Evolutionary conservation across 768 basidiomycete species (phyloP).

Genomic region (Rhizopogon rudus): DNA sequence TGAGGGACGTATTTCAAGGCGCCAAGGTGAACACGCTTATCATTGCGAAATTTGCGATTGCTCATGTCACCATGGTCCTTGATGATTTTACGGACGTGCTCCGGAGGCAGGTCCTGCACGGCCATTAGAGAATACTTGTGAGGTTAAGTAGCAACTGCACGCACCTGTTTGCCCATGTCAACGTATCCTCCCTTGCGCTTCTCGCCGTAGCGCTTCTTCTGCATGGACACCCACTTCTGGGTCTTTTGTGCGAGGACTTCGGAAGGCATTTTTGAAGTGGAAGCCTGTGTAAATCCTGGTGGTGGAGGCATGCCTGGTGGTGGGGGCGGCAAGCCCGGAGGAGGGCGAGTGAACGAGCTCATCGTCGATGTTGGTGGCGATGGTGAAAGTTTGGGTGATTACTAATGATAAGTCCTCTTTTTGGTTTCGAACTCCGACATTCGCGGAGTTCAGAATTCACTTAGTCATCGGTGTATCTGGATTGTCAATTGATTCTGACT

Average conservation of each 20-base stretch:
- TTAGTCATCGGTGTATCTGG: background rate
- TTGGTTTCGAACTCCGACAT: conserved; percentile 19
- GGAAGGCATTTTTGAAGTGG: conserved; percentile 42
- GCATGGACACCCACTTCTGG: conserved; percentile 95
- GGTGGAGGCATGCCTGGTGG: conserved; percentile 39
- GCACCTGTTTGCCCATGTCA: conserved; percentile 90
- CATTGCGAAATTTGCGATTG: conserved; percentile 97
- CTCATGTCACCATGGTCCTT: conserved; percentile 99
- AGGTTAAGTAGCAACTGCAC: conserved; percentile 13
- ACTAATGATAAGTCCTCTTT: conserved; percentile 14
- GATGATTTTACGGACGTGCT: conserved; percentile 99
- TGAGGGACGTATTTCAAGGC: conserved; percentile 98
- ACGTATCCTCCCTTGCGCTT: conserved; percentile 86
- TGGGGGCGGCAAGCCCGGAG: conserved; percentile 29
- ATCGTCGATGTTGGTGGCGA: conserved; percentile 26
- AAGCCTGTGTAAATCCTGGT: conserved; percentile 25
- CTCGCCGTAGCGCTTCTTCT: conserved; percentile 88
- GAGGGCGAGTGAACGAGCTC: conserved; percentile 28
- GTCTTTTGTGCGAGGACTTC: conserved; percentile 87
- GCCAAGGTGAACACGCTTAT: conserved; percentile 98
- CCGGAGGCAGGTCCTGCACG: conserved; percentile 84
- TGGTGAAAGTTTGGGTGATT: conserved; percentile 18
- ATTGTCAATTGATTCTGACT: too few relatives aligned
- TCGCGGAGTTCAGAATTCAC: background rate
- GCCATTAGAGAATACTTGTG: conserved; percentile 6